phyloP scores from a whole-genome alignment of 129 eudicot species.

The Scalesia atractyloides region DNA sequence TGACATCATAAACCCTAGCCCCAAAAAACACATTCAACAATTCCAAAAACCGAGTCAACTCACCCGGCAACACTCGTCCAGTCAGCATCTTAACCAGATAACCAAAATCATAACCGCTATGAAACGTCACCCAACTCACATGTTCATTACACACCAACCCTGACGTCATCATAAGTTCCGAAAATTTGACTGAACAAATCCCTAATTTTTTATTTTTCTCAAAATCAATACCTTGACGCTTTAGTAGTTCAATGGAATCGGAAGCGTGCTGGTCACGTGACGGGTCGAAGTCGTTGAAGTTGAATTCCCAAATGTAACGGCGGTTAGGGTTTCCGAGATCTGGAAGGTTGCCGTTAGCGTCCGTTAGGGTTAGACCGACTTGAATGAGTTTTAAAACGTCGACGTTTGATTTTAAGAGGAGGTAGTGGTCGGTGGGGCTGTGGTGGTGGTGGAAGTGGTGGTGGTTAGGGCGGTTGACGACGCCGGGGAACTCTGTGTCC shows the following conservation, averaged over 20 bases:
- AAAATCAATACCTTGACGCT: background rate
- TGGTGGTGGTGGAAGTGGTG: too few relatives aligned
- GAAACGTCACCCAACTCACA: conserved; percentile 2
- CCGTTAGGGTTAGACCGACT: too few relatives aligned
- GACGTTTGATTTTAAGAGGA: too few relatives aligned
- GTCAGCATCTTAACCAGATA: background rate
- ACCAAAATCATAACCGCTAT: background rate
- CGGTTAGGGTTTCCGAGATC: too few relatives aligned
- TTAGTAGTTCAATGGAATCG: background rate
- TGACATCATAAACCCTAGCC: background rate
- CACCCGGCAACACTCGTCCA: background rate
- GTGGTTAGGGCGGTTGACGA: too few relatives aligned
- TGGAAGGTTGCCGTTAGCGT: too few relatives aligned
- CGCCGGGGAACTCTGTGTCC: too few relatives aligned
- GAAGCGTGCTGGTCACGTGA: conserved; percentile 4
- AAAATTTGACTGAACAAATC: background rate
- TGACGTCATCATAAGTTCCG: background rate
- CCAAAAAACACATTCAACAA: background rate
- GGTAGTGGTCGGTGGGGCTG: too few relatives aligned
- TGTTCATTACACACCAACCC: background rate
- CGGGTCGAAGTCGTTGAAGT: background rate
- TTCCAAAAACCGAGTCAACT: background rate
- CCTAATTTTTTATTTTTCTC: background rate
- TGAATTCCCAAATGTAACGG: background rate
- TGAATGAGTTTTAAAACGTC: too few relatives aligned